Percentiles rank a stretch among this genome's conserved stretches.
Evolutionary conservation across 2,329 filamentous ascomycete genomes (phyloP).

Genomic region (Cylindrodendrum hubeiense): DNA sequence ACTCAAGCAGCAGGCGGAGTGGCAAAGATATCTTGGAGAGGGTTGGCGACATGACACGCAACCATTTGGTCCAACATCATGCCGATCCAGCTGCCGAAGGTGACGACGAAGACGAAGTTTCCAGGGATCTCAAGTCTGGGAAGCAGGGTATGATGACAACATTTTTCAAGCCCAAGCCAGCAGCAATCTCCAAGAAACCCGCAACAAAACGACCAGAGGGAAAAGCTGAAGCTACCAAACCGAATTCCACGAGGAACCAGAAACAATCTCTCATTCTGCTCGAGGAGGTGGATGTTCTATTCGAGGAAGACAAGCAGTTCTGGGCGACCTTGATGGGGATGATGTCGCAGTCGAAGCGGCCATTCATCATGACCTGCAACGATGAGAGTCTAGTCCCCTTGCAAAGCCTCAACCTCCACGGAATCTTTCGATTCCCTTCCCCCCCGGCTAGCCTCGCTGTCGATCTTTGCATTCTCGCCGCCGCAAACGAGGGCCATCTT

Average conservation of each 20-base stretch:
- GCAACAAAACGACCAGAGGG: slow-evolving; percentile 46
- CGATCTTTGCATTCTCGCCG: slow-evolving; percentile 85
- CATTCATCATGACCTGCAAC: slow-evolving; percentile 96
- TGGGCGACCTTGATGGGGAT: slow-evolving; percentile 86
- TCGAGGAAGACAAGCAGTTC: slow-evolving; percentile 96
- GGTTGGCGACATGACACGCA: slow-evolving; percentile 96
- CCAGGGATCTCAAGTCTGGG: slow-evolving; percentile 71
- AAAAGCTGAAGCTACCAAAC: slow-evolving; percentile 46
- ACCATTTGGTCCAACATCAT: slow-evolving; percentile 81
- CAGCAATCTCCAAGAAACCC: slow-evolving; percentile 35
- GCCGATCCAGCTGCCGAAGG: slow-evolving; percentile 46
- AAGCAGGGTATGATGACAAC: slow-evolving; percentile 84
- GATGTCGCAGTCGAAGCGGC: slow-evolving; percentile 86
- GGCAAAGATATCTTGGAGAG: slow-evolving; percentile 92
- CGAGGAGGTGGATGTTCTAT: slow-evolving; percentile 93
- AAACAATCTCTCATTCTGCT: slow-evolving; percentile 95
- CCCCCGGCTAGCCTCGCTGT: slow-evolving; percentile 77
- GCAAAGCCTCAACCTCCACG: slow-evolving; percentile 81
- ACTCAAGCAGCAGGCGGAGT: slow-evolving; percentile 83
- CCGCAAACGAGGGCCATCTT: slow-evolving; percentile 90
- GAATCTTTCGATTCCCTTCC: slow-evolving; percentile 80
- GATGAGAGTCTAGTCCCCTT: slow-evolving; percentile 86
- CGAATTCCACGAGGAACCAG: slow-evolving; percentile 65
- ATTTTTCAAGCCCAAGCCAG: slow-evolving; percentile 77
- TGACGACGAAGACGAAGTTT: slow-evolving; percentile 47